Percentiles rank a stretch among this genome's conserved stretches.
These are phyloP conservation scores for Tarenaya hassleriana DNA, from an alignment of 345 rosid species.

Conservation along the genomic window DNA sequence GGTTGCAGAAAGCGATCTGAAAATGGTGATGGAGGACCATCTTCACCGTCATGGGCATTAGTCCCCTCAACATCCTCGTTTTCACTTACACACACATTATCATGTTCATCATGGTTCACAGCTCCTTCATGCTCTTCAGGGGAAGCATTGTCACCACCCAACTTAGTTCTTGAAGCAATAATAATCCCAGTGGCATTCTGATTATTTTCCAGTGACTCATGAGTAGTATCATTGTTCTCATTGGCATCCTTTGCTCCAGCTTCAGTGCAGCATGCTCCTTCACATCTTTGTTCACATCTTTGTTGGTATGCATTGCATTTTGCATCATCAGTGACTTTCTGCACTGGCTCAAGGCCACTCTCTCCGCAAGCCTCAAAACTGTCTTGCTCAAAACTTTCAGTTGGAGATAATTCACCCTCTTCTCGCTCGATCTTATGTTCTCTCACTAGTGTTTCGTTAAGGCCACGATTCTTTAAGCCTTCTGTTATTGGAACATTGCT, in stretches of 20 bases:
- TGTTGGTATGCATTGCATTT: slow-evolving; percentile 38
- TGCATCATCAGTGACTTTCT: slow-evolving; percentile 49
- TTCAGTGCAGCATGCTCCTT: slow-evolving; percentile 42
- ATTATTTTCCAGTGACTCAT: slow-evolving; percentile 66
- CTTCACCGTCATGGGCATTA: slow-evolving; percentile 62
- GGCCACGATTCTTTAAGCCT: slow-evolving; percentile 39
- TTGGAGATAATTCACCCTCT: slow-evolving; percentile 96
- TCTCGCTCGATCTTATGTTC: slow-evolving; percentile 78
- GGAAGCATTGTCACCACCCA: slow-evolving; percentile 66
- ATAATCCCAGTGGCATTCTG: slow-evolving; percentile 68
- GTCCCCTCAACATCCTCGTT: slow-evolving; percentile 72
- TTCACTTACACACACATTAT: slow-evolving; percentile 76
- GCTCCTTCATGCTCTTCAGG: slow-evolving; percentile 80
- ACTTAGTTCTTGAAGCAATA: slow-evolving; percentile 65
- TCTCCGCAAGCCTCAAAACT: slow-evolving; percentile 74
- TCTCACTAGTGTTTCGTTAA: slow-evolving; percentile 40
- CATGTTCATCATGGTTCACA: slow-evolving; percentile 39
- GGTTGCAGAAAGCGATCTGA: slow-evolving; percentile 64
- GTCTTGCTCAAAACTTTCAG: slow-evolving; percentile 83
- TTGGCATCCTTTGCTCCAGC: slow-evolving; percentile 61
- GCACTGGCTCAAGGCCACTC: slow-evolving; percentile 40
- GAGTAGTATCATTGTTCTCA: slow-evolving; percentile 62
- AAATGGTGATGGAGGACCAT: slow-evolving; percentile 50
- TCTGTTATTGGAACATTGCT: slow-evolving; percentile 43
- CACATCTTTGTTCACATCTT: slow-evolving; percentile 38